Conservation (phyloP, 371 early-diverging fungal genomes). For the Mortierella sp. region DNA sequence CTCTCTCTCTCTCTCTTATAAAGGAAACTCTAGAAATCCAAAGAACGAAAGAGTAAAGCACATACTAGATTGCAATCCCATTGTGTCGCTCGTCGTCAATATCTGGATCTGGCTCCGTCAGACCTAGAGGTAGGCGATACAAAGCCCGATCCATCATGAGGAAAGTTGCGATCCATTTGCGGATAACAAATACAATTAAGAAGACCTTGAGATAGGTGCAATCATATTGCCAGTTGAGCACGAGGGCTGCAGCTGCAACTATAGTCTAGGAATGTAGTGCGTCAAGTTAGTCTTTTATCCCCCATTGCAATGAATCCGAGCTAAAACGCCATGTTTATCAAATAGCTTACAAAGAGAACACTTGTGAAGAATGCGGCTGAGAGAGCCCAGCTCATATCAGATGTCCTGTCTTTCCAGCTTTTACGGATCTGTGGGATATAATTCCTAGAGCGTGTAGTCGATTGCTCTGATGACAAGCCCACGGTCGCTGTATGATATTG, state of each 20-base stretch:
- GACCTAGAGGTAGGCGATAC: slow-evolving; percentile 37
- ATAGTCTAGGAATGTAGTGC: slow-evolving; percentile 22
- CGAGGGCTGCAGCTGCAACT: slow-evolving; percentile 18
- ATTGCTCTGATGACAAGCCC: not conserved
- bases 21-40: not conserved
- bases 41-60: slow-evolving; percentile 3
- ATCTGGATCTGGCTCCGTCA: slow-evolving; percentile 42
- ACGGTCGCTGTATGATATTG: not conserved
- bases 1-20: too few relatives aligned
- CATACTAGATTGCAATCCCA: slow-evolving; percentile 47
- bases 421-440: slow-evolving; percentile 40
- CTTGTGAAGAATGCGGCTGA: slow-evolving; percentile 37
- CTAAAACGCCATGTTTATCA: too few relatives aligned
- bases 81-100: slow-evolving; percentile 51
- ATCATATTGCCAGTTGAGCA: slow-evolving; percentile 19
- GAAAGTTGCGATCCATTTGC: slow-evolving; percentile 31
- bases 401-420: slow-evolving; percentile 33
- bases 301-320: too few relatives aligned
- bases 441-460: slow-evolving; percentile 5
- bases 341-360: slow-evolving; percentile 29
- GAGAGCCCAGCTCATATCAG: slow-evolving; percentile 33
- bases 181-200: slow-evolving; percentile 36
- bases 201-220: slow-evolving; percentile 42
- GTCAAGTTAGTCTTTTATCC: not conserved
- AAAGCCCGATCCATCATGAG: slow-evolving; percentile 44